Evolutionary conservation across 2,329 filamentous ascomycete species (phyloP).

Genomic region (Aspergillus sp.): DNA sequence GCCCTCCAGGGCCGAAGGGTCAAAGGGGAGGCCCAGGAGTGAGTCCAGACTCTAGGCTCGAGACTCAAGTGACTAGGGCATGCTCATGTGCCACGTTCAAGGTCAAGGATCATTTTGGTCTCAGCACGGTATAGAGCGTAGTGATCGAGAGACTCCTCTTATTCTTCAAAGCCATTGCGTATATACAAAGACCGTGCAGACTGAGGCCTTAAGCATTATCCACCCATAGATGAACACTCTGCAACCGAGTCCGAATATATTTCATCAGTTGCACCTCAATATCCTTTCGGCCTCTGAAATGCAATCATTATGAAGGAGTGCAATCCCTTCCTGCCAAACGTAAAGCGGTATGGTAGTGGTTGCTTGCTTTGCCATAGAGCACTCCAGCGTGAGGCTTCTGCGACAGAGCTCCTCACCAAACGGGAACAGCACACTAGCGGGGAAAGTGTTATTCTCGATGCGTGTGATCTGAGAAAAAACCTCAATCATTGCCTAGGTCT

Average conservation of each 20-base stretch:
- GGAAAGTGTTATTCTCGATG: slow-evolving; percentile 53
- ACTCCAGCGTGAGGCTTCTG: slow-evolving; percentile 52
- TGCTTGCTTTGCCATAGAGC: slow-evolving; percentile 29
- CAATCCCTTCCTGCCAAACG: slow-evolving; percentile 44
- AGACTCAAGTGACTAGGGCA: slow-evolving; percentile 14
- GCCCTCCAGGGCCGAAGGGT: not conserved
- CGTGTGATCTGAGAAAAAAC: slow-evolving; percentile 37
- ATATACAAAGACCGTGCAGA: slow-evolving; percentile 48
- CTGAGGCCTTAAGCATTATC: slow-evolving; percentile 43
- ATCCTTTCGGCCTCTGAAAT: slow-evolving; percentile 48
- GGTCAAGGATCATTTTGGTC: slow-evolving; percentile 43
- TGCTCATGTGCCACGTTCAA: slow-evolving; percentile 30
- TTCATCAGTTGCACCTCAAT: slow-evolving; percentile 47
- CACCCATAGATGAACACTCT: slow-evolving; percentile 52
- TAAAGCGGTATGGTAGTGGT: slow-evolving; percentile 40
- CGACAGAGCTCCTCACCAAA: slow-evolving; percentile 48
- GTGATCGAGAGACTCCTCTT: slow-evolving; percentile 49
- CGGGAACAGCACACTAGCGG: slow-evolving; percentile 51
- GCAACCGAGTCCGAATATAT: slow-evolving; percentile 43
- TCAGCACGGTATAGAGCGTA: slow-evolving; percentile 51
- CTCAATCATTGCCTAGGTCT: slow-evolving; percentile 33
- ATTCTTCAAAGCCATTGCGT: slow-evolving; percentile 47
- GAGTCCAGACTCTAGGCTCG: no score
- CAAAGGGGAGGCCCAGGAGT: slow-evolving; percentile 16
- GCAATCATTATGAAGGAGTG: slow-evolving; percentile 54